Evolutionary conservation across 1,139 yeast species (phyloP), one percentile per base, ranked within the genome.

Genomic region (Starmera stellimalicola): DNA sequence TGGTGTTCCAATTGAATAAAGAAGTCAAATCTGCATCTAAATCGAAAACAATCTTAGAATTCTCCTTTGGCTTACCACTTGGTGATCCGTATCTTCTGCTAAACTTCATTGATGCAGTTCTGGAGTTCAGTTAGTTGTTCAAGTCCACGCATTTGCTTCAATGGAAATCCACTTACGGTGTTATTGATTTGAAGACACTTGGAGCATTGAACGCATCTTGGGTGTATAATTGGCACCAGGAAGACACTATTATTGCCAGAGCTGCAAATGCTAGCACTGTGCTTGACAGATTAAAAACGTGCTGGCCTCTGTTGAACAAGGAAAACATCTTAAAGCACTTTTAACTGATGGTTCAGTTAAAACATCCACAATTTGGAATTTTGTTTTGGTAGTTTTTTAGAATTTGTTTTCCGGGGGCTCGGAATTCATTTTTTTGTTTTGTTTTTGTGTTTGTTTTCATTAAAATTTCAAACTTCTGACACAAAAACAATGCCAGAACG

Each of bases 1-100:
- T 91, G 10, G 98, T 91, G 59, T 91, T 91, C 96, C 97, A 91
- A 57, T 83, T 87, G 70, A 88, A 88, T 37, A 91, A 65, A 2
- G 87, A 77, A 1, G 81, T 55, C 46, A 91, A 55, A 47, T 79
- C 85, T 3, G 70, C 70, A 8, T 73, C 73, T 37, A 91, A 62
- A 53, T 85, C 95, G 51, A 88, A 87, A 14, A 60, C 61, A 29
- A 87, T 58, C 49, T 72, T 73, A 36, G 81, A 70, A 53, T 87
- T 87, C 50, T 91, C 96, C 60, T 84, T 88, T 30, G 87, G 78
- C 41, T 70, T 71, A 31, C 81, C 73, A 40, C 70, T 69, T 3
- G 61, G 58, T 3, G 94, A 76, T 1, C 96, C 95, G 48, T 73
- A 83, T 40, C 76, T 70, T 50, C 83, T 75, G 32, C 91, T 76